Percentiles rank a stretch among this genome's conserved stretches.
phyloP scores from a whole-genome alignment of 257 asterid genomes.

The Parsonsia alboflavescens region DNA sequence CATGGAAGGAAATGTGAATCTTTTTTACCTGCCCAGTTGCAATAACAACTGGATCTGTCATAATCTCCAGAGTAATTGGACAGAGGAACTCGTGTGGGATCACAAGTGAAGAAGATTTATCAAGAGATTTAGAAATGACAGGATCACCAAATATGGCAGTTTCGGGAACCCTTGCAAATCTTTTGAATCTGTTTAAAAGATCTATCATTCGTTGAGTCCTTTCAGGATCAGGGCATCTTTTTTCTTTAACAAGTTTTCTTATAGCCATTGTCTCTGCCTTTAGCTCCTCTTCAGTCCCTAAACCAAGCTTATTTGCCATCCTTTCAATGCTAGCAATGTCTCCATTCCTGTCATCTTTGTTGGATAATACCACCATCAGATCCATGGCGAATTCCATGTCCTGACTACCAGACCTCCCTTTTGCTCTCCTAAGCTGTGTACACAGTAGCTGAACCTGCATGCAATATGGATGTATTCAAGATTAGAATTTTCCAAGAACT shows the following conservation, averaged over 20 bases:
- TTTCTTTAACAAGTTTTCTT: slow-evolving; percentile 43
- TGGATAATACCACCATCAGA: slow-evolving; percentile 67
- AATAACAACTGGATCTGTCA: slow-evolving; percentile 87
- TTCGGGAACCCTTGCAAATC: slow-evolving; percentile 46
- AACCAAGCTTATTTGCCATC: slow-evolving; percentile 62
- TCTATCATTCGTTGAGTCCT: slow-evolving; percentile 41
- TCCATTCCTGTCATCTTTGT: slow-evolving; percentile 56
- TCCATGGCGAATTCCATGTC: slow-evolving; percentile 96
- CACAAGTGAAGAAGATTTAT: slow-evolving; percentile 24
- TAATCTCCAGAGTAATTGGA: slow-evolving; percentile 79
- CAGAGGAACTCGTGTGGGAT: slow-evolving; percentile 85
- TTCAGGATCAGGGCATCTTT: slow-evolving; percentile 38
- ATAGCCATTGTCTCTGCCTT: slow-evolving; percentile 50
- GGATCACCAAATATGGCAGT: slow-evolving; percentile 23
- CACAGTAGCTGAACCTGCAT: slow-evolving; percentile 58
- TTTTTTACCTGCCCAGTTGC: slow-evolving; percentile 80
- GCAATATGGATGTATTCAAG: neutral
- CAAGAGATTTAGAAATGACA: slow-evolving; percentile 21
- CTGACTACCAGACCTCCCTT: slow-evolving; percentile 57
- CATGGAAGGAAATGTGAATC: neutral
- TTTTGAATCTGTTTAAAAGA: slow-evolving; percentile 56
- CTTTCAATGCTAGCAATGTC: slow-evolving; percentile 69
- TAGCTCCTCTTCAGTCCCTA: slow-evolving; percentile 58
- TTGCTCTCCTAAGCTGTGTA: slow-evolving; percentile 56
- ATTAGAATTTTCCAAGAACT: neutral